Percentiles rank a stretch among this genome's conserved stretches.
These are phyloP conservation scores for Tetrahymena elliotti DNA, from an alignment of 73 alveolate genomes.

Conservation along the genomic window DNA sequence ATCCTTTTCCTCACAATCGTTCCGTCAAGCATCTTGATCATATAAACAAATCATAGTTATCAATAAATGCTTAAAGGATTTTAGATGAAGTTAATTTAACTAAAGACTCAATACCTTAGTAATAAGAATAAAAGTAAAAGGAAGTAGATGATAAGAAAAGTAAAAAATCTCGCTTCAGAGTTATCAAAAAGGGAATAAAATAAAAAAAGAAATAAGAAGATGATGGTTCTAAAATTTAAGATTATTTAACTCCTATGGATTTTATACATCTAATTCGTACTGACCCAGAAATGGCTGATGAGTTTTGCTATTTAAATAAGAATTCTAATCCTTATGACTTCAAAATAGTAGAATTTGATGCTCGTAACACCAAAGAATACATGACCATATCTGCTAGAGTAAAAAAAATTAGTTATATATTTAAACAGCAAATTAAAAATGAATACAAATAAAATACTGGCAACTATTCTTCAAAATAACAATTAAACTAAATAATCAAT, in stretches of 20 bases:
- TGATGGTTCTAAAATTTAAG: background rate
- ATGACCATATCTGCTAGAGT: conserved; percentile 69
- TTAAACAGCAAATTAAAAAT: no score
- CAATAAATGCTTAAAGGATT: conserved; percentile 9
- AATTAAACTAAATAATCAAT: no score
- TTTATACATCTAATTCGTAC: conserved; percentile 61
- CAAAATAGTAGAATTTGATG: conserved; percentile 73
- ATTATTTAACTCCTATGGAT: conserved; percentile 68
- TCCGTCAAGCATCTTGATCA: background rate
- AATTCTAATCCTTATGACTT: conserved; percentile 74
- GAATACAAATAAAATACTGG: background rate
- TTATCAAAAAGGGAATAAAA: background rate
- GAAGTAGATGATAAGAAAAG: background rate
- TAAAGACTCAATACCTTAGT: conserved; percentile 9
- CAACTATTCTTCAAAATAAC: no score
- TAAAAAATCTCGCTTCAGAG: background rate
- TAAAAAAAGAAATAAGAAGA: conserved; percentile 5
- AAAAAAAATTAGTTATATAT: background rate
- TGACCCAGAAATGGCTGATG: conserved; percentile 71
- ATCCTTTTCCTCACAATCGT: background rate
- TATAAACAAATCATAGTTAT: background rate
- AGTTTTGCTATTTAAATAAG: conserved; percentile 76
- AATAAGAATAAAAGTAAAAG: background rate
- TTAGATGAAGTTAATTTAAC: conserved; percentile 17
- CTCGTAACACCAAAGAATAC: conserved; percentile 57